Conservation (phyloP, 2,329 filamentous ascomycete genomes). For the Apiospora koreana region DNA sequence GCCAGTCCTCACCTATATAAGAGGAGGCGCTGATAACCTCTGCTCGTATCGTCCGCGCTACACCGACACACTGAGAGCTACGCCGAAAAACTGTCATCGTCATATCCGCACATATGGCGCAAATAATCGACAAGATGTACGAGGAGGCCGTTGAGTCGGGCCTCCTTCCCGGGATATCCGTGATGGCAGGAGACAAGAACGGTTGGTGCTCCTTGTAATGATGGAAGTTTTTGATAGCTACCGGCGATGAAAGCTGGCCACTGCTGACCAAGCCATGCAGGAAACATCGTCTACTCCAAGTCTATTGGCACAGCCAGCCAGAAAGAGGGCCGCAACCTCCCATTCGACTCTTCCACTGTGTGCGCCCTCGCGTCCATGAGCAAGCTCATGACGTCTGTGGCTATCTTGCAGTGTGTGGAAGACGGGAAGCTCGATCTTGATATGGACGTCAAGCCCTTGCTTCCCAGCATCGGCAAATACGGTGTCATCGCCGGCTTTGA, state of each 20-base stretch:
- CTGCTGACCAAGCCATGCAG: slow-evolving; percentile 7
- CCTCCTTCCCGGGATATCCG: slow-evolving; percentile 22
- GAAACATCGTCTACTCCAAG: slow-evolving; percentile 24
- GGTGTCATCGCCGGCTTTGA: slow-evolving; percentile 49
- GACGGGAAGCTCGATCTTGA: slow-evolving; percentile 47
- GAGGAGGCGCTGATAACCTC: too few relatives aligned
- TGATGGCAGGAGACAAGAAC: slow-evolving; percentile 23
- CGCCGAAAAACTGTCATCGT: rapidly evolving
- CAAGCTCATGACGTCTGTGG: slow-evolving; percentile 52
- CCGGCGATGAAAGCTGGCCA: background rate
- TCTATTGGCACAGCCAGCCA: slow-evolving; percentile 24
- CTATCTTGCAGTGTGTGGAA: slow-evolving; percentile 57
- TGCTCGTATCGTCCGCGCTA: background rate
- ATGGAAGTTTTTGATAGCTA: too few relatives aligned
- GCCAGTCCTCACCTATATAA: too few relatives aligned
- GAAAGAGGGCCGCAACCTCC: slow-evolving; percentile 22
- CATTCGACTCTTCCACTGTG: slow-evolving; percentile 25
- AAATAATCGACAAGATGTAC: slow-evolving; percentile 20
- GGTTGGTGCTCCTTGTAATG: slow-evolving; percentile 12
- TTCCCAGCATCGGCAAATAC: slow-evolving; percentile 50
- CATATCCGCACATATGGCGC: slow-evolving; percentile 12
- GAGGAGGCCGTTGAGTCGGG: slow-evolving; percentile 22
- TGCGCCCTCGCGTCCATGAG: slow-evolving; percentile 31
- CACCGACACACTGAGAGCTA: background rate
- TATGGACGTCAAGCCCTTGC: slow-evolving; percentile 43